A percentile compares a stretch with the other conserved stretches of the same genome.
These are phyloP conservation scores for Curvularia hawaiiensis DNA, from an alignment of 2,329 filamentous ascomycete species.

Conservation along the genomic window DNA sequence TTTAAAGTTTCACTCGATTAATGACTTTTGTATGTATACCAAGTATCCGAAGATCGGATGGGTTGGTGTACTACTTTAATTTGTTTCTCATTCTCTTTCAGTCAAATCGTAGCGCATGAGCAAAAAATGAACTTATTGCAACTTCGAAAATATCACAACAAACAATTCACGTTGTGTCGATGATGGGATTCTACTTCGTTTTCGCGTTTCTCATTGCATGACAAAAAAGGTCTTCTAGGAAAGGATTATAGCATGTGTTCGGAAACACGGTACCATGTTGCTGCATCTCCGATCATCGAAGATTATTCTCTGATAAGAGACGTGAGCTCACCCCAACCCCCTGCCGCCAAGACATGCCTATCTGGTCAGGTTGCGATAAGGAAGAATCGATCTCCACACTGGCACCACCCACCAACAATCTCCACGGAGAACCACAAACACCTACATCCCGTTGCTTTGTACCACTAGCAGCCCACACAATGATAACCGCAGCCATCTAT, in stretches of 20 bases:
- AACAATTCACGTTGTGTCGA: no score
- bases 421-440: conserved; percentile 33
- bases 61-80: background rate
- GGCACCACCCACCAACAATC: conserved; percentile 12
- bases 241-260: background rate
- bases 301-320: conserved; percentile 11
- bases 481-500: background rate
- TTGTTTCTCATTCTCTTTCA: background rate
- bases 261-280: conserved; percentile 12
- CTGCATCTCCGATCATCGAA: conserved; percentile 24
- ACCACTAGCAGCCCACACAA: background rate
- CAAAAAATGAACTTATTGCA: no score
- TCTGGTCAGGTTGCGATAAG: conserved; percentile 16
- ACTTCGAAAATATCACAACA: no score
- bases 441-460: background rate
- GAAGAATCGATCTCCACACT: conserved; percentile 1
- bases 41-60: background rate
- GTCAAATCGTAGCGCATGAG: no score
- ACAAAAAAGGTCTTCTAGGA: background rate
- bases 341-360: conserved; percentile 15
- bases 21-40: background rate
- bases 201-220: background rate
- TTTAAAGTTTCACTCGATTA: conserved; percentile 52
- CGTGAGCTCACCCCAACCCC: background rate
- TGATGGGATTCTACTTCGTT: background rate